Evolutionary conservation across 257 asterid genomes (phyloP).

Genomic region (Leonotis leonurus): DNA sequence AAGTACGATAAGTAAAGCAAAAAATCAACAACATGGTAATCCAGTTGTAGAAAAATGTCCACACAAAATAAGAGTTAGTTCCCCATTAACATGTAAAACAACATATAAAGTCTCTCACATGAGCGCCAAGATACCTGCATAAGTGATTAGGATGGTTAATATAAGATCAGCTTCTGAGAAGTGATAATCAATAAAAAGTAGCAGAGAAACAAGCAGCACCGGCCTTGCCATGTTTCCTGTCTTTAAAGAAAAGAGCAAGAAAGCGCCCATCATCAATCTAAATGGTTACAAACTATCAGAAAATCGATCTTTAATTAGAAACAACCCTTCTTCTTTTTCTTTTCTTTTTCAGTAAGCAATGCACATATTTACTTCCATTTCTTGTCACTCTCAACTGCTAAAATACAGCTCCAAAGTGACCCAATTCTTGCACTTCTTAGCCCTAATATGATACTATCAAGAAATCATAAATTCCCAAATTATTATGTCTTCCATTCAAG

Average conservation of each 20-base stretch:
- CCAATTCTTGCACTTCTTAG: constrained; percentile 5
- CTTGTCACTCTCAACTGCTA: neutral
- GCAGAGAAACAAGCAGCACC: constrained; percentile 62
- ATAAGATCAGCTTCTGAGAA: constrained; percentile 46
- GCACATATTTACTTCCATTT: neutral
- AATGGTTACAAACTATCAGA: neutral
- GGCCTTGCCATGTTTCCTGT: constrained; percentile 61
- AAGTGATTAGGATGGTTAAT: neutral
- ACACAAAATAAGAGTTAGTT: no score
- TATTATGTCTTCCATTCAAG: neutral
- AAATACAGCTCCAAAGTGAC: neutral
- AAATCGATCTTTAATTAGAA: neutral
- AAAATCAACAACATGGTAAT: neutral
- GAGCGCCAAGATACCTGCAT: neutral
- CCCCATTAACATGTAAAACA: neutral
- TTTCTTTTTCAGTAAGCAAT: neutral
- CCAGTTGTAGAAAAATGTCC: neutral
- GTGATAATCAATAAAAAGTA: constrained; percentile 60
- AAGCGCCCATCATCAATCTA: neutral
- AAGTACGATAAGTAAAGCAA: neutral
- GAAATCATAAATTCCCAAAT: neutral
- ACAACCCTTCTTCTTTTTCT: neutral
- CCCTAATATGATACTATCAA: neutral
- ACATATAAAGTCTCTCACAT: neutral
- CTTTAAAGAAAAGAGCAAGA: constrained; percentile 13